Evolutionary conservation across 495 filamentous ascomycete species (phyloP).

Genomic region (Penicillium simplicissimum): DNA sequence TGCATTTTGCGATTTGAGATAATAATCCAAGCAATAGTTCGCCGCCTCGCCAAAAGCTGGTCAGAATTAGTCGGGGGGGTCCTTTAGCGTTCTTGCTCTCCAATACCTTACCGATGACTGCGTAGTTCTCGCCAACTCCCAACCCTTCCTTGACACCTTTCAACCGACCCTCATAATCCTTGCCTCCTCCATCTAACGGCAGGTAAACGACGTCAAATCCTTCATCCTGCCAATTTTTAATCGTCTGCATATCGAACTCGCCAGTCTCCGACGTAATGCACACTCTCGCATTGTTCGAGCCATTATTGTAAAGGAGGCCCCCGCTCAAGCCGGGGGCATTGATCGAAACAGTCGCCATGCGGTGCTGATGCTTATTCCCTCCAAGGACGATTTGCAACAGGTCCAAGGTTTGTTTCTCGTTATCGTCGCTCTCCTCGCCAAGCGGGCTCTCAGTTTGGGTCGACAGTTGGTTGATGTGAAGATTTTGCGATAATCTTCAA

Average conservation of each 20-base stretch:
- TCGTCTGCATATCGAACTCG: conserved; percentile 59
- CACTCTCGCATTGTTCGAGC: conserved; percentile 53
- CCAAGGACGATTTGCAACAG: not conserved
- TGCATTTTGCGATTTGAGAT: conserved; percentile 47
- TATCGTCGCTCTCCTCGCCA: not conserved
- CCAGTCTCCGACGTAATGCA: conserved; percentile 62
- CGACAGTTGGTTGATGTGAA: not conserved
- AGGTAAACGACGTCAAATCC: conserved; percentile 67
- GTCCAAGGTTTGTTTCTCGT: not conserved
- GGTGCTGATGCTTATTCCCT: not conserved
- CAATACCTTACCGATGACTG: conserved; percentile 43
- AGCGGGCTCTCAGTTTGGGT: not conserved
- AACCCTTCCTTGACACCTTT: conserved; percentile 44
- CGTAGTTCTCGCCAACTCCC: conserved; percentile 52
- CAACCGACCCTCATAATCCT: conserved; percentile 54
- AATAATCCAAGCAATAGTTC: conserved; percentile 55
- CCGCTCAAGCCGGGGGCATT: conserved; percentile 35
- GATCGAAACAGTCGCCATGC: conserved; percentile 45
- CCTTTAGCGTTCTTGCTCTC: not conserved
- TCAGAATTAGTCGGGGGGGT: not conserved
- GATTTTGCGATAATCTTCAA: conserved; percentile 7
- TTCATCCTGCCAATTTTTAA: conserved; percentile 63
- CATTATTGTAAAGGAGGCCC: conserved; percentile 45
- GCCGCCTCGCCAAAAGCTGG: conserved; percentile 61
- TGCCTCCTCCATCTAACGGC: conserved; percentile 52